Base-by-base conservation (phyloP, 108 stramenopile species). In the Cyclostephanos tholiformis region DNA sequence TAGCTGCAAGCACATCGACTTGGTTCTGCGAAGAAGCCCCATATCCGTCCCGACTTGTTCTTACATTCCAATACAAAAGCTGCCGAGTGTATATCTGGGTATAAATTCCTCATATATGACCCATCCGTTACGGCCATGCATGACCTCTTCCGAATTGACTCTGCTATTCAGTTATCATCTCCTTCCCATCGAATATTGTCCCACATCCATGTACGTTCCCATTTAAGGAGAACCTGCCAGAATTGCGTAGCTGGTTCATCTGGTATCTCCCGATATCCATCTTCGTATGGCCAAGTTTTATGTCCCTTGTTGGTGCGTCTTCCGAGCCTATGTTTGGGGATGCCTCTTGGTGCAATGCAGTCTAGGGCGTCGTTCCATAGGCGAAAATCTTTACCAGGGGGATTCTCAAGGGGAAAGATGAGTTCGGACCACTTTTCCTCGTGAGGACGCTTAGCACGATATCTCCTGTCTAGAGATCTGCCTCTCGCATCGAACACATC, bases 111-210 rank as follows among this genome's bases (percentile, higher is more conserved):
- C 6, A 69, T 69, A 22, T 69, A 76, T 4, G 67, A 76, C 0
- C 75, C 75, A 41, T 69, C 75, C 19, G 67, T 76, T 0, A 69
- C 67, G 5, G 72, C 50, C 1, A 64, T 26, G 2, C 30, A 57
- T 27, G 72, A 14, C 22, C 52, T 36, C 1, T 64, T 27, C 36
- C 26, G 6, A 23, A 73, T 65, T 2, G 72, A 32, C 23, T 50
- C 63, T 14, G 46, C 20, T 1, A 73, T 11, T 63, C 72, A 73
- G 6, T 22, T 2, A 19, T 59, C 41, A n/a, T 58, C 27, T 0
- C 57, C 59, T 0, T 48, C 43, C 41, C 59, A 23, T 23, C 0
- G 13, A 12, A 60, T 41, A 11, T 53, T 20, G 0, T 70, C 44
- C 69, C 69, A 70, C 43, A 60, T 44, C 55, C 69, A 62, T 2